A percentile compares a stretch with the other conserved stretches of the same genome.
Evolutionary conservation across 2,329 filamentous ascomycete genomes (phyloP).

Genomic region (Aspergillus terreus): DNA sequence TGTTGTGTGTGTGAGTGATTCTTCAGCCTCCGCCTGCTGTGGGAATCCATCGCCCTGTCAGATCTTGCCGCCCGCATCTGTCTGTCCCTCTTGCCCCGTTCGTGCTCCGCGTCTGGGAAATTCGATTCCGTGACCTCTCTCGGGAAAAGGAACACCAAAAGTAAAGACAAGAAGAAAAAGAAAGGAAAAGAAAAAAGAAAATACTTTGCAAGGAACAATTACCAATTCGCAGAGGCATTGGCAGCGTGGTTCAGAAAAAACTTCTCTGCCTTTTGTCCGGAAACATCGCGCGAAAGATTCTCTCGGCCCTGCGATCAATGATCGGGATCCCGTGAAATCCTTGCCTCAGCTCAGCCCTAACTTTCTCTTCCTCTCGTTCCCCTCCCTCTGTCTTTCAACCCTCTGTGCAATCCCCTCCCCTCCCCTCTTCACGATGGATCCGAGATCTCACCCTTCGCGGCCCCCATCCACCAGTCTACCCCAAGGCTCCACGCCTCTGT

Average conservation of each 20-base stretch:
- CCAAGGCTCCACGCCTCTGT: constrained; percentile 43
- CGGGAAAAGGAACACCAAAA: constrained; percentile 12
- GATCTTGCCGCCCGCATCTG: constrained; percentile 6
- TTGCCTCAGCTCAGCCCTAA: constrained; percentile 12
- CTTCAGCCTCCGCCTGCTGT: constrained; percentile 14
- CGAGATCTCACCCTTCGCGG: constrained; percentile 41
- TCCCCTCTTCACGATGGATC: constrained; percentile 34
- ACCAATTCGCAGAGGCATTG: constrained; percentile 10
- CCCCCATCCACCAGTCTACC: constrained; percentile 44
- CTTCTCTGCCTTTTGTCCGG: constrained; percentile 11
- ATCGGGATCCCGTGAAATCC: constrained; percentile 31
- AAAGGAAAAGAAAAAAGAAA: constrained; percentile 6
- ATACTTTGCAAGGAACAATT: background rate
- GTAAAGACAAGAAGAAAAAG: constrained; percentile 4
- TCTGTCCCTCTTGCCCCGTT: constrained; percentile 16
- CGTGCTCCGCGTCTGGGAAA: constrained; percentile 9
- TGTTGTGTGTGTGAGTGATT: constrained; percentile 2
- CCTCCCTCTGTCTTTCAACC: constrained; percentile 1
- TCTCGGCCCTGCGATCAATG: constrained; percentile 29
- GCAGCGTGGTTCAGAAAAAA: constrained; percentile 7
- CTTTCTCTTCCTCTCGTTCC: background rate
- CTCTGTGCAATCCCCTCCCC: constrained; percentile 1
- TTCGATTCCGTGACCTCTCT: constrained; percentile 15
- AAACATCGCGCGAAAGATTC: constrained; percentile 14
- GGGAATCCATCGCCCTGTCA: constrained; percentile 5